phyloP scores from a whole-genome alignment of 1,284 basidiomycete species.

The Trichosporon sp. region DNA sequence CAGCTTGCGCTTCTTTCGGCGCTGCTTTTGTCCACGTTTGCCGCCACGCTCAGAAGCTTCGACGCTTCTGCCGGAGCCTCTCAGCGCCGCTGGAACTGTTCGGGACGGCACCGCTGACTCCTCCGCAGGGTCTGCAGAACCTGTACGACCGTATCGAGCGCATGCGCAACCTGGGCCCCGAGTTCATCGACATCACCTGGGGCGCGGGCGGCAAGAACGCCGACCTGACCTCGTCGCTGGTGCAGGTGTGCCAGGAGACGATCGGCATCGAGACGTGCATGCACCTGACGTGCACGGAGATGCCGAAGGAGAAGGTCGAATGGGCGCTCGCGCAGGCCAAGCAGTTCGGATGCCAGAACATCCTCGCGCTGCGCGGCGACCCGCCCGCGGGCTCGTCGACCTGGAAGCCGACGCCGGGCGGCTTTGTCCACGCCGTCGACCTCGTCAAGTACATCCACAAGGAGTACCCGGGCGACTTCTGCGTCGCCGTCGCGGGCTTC shows the following conservation, averaged over 20 bases:
- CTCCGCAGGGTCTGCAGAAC: slow-evolving; percentile 78
- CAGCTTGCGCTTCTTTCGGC: neutral
- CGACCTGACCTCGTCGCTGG: slow-evolving; percentile 87
- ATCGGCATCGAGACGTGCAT: slow-evolving; percentile 96
- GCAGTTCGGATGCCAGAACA: slow-evolving; percentile 83
- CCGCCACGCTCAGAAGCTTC: neutral
- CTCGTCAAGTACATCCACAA: slow-evolving; percentile 80
- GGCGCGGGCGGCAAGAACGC: slow-evolving; percentile 94
- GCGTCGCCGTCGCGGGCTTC: slow-evolving; percentile 87
- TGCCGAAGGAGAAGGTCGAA: slow-evolving; percentile 91
- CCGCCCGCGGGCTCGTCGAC: slow-evolving; percentile 81
- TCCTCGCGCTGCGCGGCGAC: slow-evolving; percentile 91
- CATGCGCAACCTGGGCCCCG: slow-evolving; percentile 91
- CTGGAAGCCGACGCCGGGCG: slow-evolving; percentile 84
- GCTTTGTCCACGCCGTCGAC: slow-evolving; percentile 84
- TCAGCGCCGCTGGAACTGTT: too few relatives aligned
- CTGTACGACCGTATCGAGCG: slow-evolving; percentile 94
- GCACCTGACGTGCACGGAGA: slow-evolving; percentile 98
- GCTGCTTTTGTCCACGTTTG: neutral
- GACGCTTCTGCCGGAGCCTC: too few relatives aligned
- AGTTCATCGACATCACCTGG: slow-evolving; percentile 99
- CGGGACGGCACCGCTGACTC: slow-evolving; percentile 9
- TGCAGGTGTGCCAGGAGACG: slow-evolving; percentile 86
- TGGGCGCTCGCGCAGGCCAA: slow-evolving; percentile 90
- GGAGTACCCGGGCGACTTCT: slow-evolving; percentile 82